Percentiles rank a stretch among this genome's conserved stretches.
Evolutionary conservation across 1,139 yeast species (phyloP).

Genomic region (Suhomyces yuchorum): DNA sequence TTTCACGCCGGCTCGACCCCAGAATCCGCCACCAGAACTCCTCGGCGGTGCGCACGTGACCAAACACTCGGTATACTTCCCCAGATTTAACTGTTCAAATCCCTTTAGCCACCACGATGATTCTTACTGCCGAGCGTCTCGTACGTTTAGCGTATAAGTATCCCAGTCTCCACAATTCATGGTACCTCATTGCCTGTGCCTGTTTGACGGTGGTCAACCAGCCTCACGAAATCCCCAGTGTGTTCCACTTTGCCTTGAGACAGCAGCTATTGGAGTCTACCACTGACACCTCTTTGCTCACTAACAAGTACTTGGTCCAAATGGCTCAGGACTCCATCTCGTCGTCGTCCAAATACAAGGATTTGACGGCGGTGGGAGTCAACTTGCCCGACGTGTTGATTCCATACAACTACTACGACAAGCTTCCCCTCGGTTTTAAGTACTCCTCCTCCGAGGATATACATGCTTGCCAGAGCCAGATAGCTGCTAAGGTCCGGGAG

Average conservation of each 20-base stretch:
- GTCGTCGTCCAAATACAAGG: constrained; percentile 42
- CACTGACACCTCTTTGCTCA: constrained; percentile 29
- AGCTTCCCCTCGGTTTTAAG: constrained; percentile 43
- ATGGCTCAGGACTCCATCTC: constrained; percentile 46
- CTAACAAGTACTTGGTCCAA: constrained; percentile 33
- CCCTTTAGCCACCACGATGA: constrained; percentile 12
- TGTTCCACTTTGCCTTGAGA: constrained; percentile 73
- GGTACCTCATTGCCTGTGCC: constrained; percentile 83
- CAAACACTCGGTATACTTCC: constrained; percentile 1
- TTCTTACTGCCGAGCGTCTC: constrained; percentile 65
- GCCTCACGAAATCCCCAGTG: constrained; percentile 76
- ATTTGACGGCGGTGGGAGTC: constrained; percentile 46
- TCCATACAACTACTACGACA: constrained; percentile 42
- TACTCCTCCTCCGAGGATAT: constrained; percentile 39
- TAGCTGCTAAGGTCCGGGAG: constrained; percentile 70
- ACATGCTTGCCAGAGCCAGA: constrained; percentile 34
- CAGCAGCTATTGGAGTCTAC: constrained; percentile 44
- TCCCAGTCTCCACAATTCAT: constrained; percentile 47
- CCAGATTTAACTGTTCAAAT: constrained; percentile 1
- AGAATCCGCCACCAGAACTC: background rate
- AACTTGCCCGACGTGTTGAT: constrained; percentile 47
- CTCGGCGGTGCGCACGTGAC: background rate
- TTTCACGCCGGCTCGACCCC: too few species aligned
- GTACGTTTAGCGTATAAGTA: constrained; percentile 58
- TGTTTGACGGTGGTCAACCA: constrained; percentile 79